Conservation (phyloP, 140 eudicot genomes). For the Flaveria floridana region DNA sequence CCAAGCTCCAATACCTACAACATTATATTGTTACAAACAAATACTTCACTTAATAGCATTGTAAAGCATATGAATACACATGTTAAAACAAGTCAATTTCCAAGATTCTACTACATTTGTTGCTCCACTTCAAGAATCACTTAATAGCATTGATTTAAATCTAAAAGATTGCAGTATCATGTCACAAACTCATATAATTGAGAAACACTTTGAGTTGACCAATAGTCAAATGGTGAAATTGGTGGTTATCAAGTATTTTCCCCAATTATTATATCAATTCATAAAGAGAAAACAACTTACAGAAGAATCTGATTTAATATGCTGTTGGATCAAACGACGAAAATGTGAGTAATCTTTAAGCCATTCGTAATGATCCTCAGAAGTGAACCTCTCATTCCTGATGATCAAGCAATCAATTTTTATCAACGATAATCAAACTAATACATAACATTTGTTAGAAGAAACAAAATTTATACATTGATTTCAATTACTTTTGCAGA, state of each 20-base stretch:
- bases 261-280: neutral
- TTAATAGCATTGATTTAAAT: neutral
- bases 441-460: neutral
- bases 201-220: neutral
- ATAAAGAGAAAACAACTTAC: slow-evolving; percentile 33
- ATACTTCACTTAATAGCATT: neutral
- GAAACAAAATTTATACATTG: neutral
- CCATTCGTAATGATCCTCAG: slow-evolving; percentile 96
- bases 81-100: neutral
- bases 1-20: slow-evolving; percentile 87
- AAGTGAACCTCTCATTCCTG: slow-evolving; percentile 78
- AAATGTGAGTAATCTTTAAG: slow-evolving; percentile 91
- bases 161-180: neutral
- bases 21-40: neutral
- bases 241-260: neutral
- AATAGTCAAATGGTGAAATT: neutral
- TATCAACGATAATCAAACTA: neutral
- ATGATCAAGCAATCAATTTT: neutral
- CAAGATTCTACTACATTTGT: neutral
- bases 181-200: neutral
- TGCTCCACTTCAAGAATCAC: neutral
- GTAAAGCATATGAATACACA: neutral
- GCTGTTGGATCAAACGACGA: slow-evolving; percentile 69
- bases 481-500: neutral
- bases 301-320: slow-evolving; percentile 51